These are phyloP conservation scores for Lichtheimia ramosa DNA, from an alignment of 371 early-diverging fungal genomes.

Conservation along the genomic window DNA sequence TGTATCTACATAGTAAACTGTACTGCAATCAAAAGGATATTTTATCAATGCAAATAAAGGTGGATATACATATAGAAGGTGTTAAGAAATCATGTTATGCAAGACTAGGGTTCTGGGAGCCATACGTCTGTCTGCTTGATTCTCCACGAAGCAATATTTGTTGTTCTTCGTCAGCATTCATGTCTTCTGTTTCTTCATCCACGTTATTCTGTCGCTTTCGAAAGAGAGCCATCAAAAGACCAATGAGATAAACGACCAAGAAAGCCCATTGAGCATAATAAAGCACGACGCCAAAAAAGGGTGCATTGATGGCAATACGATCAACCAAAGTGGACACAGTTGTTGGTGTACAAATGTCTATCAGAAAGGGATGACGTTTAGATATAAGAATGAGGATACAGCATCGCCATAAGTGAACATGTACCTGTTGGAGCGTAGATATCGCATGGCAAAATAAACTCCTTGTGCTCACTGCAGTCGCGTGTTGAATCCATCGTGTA, in stretches of 20 bases:
- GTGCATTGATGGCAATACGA: conserved; percentile 55
- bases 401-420: no score
- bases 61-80: no score
- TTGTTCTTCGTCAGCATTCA: conserved; percentile 23
- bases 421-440: conserved; percentile 53
- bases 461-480: conserved; percentile 51
- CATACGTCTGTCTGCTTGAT: no score
- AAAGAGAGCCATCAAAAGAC: conserved; percentile 37
- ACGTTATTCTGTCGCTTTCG: conserved; percentile 27
- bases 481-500: conserved; percentile 42
- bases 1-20: no score
- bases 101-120: no score
- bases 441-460: conserved; percentile 63
- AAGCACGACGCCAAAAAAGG: conserved; percentile 53
- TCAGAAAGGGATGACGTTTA: background rate
- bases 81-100: no score
- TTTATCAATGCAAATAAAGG: no score
- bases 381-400: background rate
- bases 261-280: conserved; percentile 64
- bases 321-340: conserved; percentile 54
- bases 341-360: conserved; percentile 67
- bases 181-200: conserved; percentile 21
- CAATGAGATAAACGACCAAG: conserved; percentile 42
- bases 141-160: conserved; percentile 1
- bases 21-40: no score